These are phyloP conservation scores for Annona squamosa DNA, from an alignment of 164 flowering plant species.

Conservation along the genomic window DNA sequence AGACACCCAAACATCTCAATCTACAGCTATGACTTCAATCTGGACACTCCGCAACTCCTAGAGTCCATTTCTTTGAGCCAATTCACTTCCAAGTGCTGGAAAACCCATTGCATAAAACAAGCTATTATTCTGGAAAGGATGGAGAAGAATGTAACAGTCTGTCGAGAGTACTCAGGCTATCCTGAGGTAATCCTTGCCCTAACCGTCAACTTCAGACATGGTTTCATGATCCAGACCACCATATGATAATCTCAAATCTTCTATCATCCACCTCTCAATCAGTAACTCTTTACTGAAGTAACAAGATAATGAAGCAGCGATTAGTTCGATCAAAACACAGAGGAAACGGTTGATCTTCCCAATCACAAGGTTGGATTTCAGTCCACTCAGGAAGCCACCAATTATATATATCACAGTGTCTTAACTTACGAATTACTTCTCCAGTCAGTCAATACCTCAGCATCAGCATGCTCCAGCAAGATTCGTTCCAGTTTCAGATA, in stretches of 20 bases:
- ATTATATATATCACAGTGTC: neutral
- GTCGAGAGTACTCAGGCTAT: neutral
- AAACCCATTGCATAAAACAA: neutral
- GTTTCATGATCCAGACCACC: neutral
- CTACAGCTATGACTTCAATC: neutral
- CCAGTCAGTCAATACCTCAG: neutral
- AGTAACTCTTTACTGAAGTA: neutral
- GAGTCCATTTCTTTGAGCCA: neutral
- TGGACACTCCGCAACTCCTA: neutral
- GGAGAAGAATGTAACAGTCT: neutral
- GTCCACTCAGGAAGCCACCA: neutral
- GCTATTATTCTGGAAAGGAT: neutral
- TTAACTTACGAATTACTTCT: neutral
- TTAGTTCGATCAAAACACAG: neutral
- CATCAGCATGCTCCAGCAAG: neutral
- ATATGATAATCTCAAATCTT: neutral
- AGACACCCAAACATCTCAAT: neutral
- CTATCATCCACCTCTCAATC: neutral
- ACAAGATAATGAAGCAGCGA: neutral
- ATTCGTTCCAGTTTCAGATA: constrained; percentile 29
- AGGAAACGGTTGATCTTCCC: neutral
- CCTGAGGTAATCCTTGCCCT: too few species aligned
- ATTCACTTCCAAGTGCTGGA: too few species aligned
- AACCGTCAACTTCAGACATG: too few species aligned
- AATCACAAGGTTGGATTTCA: neutral